Evolutionary conservation across 805 yeast species (phyloP), one percentile per base, ranked within the genome.

Genomic region (Yamadazyma paraphyllophila): DNA sequence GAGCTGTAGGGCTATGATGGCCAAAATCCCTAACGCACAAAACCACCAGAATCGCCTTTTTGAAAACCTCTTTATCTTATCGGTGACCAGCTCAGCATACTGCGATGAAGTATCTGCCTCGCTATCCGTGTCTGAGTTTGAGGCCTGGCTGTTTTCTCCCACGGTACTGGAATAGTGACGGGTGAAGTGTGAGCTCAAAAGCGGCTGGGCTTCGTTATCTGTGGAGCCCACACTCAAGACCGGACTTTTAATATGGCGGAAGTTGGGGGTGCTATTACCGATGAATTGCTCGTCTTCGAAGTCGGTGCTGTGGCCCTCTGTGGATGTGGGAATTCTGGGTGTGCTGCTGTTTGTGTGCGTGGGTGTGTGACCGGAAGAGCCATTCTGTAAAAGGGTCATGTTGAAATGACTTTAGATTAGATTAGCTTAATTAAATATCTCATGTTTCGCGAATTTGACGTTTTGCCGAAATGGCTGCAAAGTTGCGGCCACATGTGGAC

Each of bases 1-100:
- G 41, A 88, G 68, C 34, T 86, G 79, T 58, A 86, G 81, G 2
- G 77, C 69, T 12, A 80, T 57, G 30, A 81, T 63, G 39, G 81
- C 79, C 2, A 73, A 43, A 2, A 81, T 48, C 1, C 88, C 86
- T 16, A 80, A 58, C 0, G 69, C 58, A 39, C 74, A 65, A 49
- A 74, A 71, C 53, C 74, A 67, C 61, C 76, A 63, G 46, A 81
- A 73, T n/a, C 72, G 43, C 43, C 76, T 51, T 39, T 62, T 62
- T 24, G 61, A 54, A 44, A 57, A 58, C 35, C 49, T 43, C 10
- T 49, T 52, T 7, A 51, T 51, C 13, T 39, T 49, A n/a, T 43
- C 46, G 11, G 41, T 43, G 15, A 43, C 36, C 46, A 43, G 46
- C 27, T 36, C 46, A 7, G 29, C 10, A 30, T 43, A 20, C 41